A percentile compares a stretch with the other conserved stretches of the same genome.
Conservation (phyloP, 2,329 filamentous ascomycete genomes). For the Falciphora oryzae region DNA sequence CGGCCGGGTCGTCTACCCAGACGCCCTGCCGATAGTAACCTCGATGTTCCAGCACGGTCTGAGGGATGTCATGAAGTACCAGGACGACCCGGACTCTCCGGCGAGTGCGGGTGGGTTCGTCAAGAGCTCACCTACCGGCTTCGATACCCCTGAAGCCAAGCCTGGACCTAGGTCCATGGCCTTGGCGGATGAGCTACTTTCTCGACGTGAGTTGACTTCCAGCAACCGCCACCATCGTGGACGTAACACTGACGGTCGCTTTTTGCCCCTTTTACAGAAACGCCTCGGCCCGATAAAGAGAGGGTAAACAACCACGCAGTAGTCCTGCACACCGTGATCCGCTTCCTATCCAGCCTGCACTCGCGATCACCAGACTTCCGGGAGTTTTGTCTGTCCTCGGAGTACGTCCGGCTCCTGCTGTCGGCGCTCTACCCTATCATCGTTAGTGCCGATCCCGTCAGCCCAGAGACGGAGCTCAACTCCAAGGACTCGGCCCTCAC, state of each 20-base stretch:
- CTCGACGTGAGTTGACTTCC: slow-evolving; percentile 20
- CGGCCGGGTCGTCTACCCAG: slow-evolving; percentile 65
- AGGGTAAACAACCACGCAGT: slow-evolving; percentile 51
- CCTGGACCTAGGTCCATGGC: slow-evolving; percentile 59
- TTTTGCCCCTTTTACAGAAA: slow-evolving; percentile 17
- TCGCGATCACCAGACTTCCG: slow-evolving; percentile 69
- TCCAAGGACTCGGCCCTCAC: slow-evolving; percentile 74
- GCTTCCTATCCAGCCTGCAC: slow-evolving; percentile 75
- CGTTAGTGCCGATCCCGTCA: slow-evolving; percentile 78
- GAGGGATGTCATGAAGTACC: slow-evolving; percentile 59
- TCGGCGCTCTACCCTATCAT: slow-evolving; percentile 80
- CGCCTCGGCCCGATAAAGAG: slow-evolving; percentile 37
- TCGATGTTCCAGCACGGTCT: slow-evolving; percentile 85
- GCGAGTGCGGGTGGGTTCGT: slow-evolving; percentile 17
- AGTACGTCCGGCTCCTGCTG: slow-evolving; percentile 75
- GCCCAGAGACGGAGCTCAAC: slow-evolving; percentile 79
- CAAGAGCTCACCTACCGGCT: slow-evolving; percentile 14
- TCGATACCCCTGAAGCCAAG: slow-evolving; percentile 13
- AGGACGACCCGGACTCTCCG: slow-evolving; percentile 54
- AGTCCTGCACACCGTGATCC: slow-evolving; percentile 69
- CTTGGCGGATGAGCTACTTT: slow-evolving; percentile 52
- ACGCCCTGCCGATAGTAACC: slow-evolving; percentile 72
- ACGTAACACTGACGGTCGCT: slow-evolving; percentile 30
- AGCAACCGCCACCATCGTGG: slow-evolving; percentile 16
- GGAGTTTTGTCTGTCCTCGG: slow-evolving; percentile 74